phyloP scores from a whole-genome alignment of 2,329 filamentous ascomycete species.

The Talaromyces sp. region DNA sequence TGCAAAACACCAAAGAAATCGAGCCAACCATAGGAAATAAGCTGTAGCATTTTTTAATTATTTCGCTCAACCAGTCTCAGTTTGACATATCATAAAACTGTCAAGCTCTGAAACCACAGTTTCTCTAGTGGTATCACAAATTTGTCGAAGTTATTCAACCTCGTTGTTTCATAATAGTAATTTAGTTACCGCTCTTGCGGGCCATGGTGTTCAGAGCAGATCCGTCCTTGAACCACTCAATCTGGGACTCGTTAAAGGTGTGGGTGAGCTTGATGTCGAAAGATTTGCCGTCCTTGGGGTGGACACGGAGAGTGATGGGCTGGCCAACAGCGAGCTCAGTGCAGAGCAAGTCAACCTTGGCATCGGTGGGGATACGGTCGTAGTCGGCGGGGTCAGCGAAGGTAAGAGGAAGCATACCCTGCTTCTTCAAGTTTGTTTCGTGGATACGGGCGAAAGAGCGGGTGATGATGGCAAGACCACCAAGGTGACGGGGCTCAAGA shows the following conservation, averaged over 20 bases:
- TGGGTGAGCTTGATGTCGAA: conserved; percentile 85
- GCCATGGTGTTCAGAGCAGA: conserved; percentile 98
- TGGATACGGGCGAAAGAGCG: conserved; percentile 97
- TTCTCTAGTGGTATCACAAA: conserved; percentile 8
- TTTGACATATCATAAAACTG: neutral
- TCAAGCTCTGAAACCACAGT: neutral
- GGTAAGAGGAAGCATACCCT: conserved; percentile 98
- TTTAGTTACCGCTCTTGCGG: conserved; percentile 53
- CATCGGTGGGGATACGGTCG: conserved; percentile 90
- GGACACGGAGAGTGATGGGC: conserved; percentile 86
- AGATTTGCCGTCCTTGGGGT: conserved; percentile 78
- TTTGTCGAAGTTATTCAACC: conserved; percentile 1
- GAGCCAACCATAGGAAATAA: conserved; percentile 14
- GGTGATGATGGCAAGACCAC: conserved; percentile 94
- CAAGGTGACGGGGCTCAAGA: conserved; percentile 94
- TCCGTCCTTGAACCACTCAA: conserved; percentile 99
- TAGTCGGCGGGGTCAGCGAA: conserved; percentile 95
- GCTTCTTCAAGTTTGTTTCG: conserved; percentile 99
- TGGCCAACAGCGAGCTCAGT: conserved; percentile 89
- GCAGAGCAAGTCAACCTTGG: conserved; percentile 85
- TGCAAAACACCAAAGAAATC: conserved; percentile 29
- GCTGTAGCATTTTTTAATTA: conserved; percentile 1
- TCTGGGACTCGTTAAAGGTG: conserved; percentile 97
- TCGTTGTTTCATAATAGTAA: conserved; percentile 8
- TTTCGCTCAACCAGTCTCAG: neutral